A percentile compares a stretch with the other conserved stretches of the same genome.
Conservation (phyloP, 2,329 filamentous ascomycete species). For the Cryoendolithus antarcticus region DNA sequence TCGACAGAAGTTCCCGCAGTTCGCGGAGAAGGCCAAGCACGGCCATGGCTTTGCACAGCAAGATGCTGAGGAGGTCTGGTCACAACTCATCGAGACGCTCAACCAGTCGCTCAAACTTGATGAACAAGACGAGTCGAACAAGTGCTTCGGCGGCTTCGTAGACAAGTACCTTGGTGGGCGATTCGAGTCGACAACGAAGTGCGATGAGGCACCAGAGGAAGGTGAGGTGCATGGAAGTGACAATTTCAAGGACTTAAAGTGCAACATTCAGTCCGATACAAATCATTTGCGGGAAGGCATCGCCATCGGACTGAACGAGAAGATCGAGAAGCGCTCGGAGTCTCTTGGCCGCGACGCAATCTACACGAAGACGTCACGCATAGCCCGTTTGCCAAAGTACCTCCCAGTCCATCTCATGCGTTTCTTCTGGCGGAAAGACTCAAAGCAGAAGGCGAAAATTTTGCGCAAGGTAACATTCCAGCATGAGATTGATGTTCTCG, state of each 20-base stretch:
- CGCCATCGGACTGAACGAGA: slow-evolving; percentile 65
- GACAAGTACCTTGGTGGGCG: slow-evolving; percentile 82
- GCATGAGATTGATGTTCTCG: slow-evolving; percentile 79
- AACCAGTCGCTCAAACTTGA: slow-evolving; percentile 63
- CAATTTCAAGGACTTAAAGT: slow-evolving; percentile 82
- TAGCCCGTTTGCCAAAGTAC: slow-evolving; percentile 85
- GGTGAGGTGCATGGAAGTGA: slow-evolving; percentile 56
- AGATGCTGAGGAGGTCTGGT: slow-evolving; percentile 97
- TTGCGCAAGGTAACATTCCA: slow-evolving; percentile 98
- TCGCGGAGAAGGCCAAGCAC: slow-evolving; percentile 75
- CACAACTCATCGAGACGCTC: slow-evolving; percentile 78
- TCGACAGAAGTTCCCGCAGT: slow-evolving; percentile 73
- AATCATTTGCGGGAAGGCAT: slow-evolving; percentile 91
- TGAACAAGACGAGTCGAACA: slow-evolving; percentile 33
- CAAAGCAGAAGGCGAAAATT: slow-evolving; percentile 97
- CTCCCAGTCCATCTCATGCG: slow-evolving; percentile 94
- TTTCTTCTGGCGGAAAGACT: slow-evolving; percentile 94
- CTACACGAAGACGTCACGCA: slow-evolving; percentile 86
- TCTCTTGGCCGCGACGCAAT: slow-evolving; percentile 63
- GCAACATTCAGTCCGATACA: slow-evolving; percentile 76
- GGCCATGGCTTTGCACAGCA: slow-evolving; percentile 88
- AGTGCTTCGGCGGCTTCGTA: slow-evolving; percentile 53
- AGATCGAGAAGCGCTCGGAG: slow-evolving; percentile 80
- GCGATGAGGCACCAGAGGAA: slow-evolving; percentile 74
- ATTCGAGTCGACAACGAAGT: slow-evolving; percentile 67